These are phyloP conservation scores for Blastobotrys proliferans DNA, from an alignment of 1,139 yeast genomes.

Conservation along the genomic window DNA sequence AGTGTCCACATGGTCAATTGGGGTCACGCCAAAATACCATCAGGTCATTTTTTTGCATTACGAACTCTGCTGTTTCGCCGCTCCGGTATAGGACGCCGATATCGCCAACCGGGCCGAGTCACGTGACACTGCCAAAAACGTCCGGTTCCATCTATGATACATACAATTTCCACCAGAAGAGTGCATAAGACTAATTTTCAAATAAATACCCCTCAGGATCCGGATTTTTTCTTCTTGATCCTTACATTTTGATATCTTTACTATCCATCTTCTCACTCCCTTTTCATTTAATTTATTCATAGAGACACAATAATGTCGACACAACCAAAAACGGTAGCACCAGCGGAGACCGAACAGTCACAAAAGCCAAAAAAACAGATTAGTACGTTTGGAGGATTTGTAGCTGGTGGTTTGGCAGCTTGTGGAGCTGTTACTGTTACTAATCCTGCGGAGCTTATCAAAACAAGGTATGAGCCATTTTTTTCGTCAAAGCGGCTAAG, in stretches of 20 bases:
- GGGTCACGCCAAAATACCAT: no score
- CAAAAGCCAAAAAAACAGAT: constrained; percentile 18
- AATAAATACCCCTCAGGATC: constrained; percentile 1
- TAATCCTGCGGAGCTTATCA: constrained; percentile 90
- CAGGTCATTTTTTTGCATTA: no score
- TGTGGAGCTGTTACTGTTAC: constrained; percentile 98
- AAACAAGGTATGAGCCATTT: constrained; percentile 48
- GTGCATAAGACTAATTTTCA: no score
- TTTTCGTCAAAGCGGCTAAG: no score
- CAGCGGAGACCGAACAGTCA: constrained; percentile 2
- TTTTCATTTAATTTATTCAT: background rate
- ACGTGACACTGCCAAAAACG: no score
- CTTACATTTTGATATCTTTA: background rate
- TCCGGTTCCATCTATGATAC: no score
- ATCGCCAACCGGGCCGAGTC: no score
- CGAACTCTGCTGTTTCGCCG: no score
- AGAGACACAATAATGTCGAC: constrained; percentile 1
- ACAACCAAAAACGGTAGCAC: background rate
- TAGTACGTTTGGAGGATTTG: constrained; percentile 61
- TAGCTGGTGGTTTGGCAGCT: constrained; percentile 94
- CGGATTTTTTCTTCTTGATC: no score
- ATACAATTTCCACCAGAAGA: no score
- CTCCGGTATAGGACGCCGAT: no score
- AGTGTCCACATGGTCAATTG: no score
- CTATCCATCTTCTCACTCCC: background rate